Evolutionary conservation across 768 basidiomycete species (phyloP), one percentile per base, ranked within the genome.

Genomic region (Sarcomyxa edulis): DNA sequence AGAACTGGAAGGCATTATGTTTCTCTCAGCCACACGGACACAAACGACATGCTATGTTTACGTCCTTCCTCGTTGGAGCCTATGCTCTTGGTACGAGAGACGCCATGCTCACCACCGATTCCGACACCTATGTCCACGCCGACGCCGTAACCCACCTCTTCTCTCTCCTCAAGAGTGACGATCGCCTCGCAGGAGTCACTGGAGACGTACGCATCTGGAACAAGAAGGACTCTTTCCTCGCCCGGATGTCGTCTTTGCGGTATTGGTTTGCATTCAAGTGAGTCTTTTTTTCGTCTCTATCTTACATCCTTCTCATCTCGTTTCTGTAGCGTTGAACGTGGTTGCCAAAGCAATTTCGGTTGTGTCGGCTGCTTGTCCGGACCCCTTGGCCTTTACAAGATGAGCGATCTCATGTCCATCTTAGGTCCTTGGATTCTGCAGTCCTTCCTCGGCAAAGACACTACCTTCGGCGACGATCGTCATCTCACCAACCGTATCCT

Each of bases 181-280:
- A 29, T 6, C 21, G 30, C 11, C 14, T 47, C 7, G 50, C 38
- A 7, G 50, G 48, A 16, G 50, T 52, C 16, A 52, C 50, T 2
- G 50, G 44, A 4, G 48, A 52, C 19, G 50, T 52, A 7, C 38
- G 43, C 31, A 49, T 52, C 27, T 49, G 48, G 48, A 49, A 52
- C 43, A 42, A 43, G 26, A 31, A 42, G 7, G 48, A 45, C 9
- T 49, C 50, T 6, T 47, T 52, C 33, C 37, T 52, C 18, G 48
- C 50, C 9, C 48, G 45, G 37, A 47, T 52, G 39, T 49, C 39
- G 12, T 42, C 48, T 7, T 26, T 52, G 9, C 39, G 43, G 6
- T 49, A 52, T 37, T 52, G 50, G 50, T 52, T 49, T 24, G 43
- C 50, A 9, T 49, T 49, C 32, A 52, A 52, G n/a, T n/a, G n/a